Base-by-base conservation (phyloP, 2,329 filamentous ascomycete species). In the Escovopsis weberi region DNA sequence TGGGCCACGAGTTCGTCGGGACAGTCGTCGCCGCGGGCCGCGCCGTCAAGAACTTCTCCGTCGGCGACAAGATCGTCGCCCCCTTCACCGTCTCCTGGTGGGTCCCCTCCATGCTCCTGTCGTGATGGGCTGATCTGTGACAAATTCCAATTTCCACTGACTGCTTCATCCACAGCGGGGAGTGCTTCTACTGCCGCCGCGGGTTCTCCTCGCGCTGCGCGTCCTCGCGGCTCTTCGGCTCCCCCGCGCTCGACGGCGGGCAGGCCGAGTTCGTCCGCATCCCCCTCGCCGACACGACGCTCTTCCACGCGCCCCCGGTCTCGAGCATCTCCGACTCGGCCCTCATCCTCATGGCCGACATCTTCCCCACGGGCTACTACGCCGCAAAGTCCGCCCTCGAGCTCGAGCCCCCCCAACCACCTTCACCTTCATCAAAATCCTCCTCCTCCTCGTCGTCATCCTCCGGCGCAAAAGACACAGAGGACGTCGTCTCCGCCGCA, bases 1-100 rank as follows among this genome's bases (percentile, higher is more conserved):
- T 78, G 82, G 84, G 86, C 45, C 88, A 94, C 58, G 88, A 94
- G 56, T 93, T 94, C 56, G 85, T 84, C 2, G 88, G 88, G 5
- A 72, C 69, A 23, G 75, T 94, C 9, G 71, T 79, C 32, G 75
- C 82, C 48, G 65, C 72, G 37, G 87, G 87, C 0, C 64, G 70
- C 12, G 70, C 65, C 2, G 84, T 94, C 38, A 79, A 74, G 52
- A 75, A 70, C 0, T 68, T 94, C 48, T 66, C 77, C 48, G 67
- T 80, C 41, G 87, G 86, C 5, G 87, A 94, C 59, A 75, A 76
- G 52, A 70, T 94, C 30, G 85, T 94, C 18, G 75, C 80, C 23
- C 85, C 88, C 0, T 94, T 94, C 59, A 94, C 86, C 23, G 70
- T 75, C 30, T 86, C 81, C 12, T 89, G 85, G 77, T 83, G 65